Evolutionary conservation across 495 filamentous ascomycete genomes (phyloP).

Genomic region (Diplogelasinospora grovesii): DNA sequence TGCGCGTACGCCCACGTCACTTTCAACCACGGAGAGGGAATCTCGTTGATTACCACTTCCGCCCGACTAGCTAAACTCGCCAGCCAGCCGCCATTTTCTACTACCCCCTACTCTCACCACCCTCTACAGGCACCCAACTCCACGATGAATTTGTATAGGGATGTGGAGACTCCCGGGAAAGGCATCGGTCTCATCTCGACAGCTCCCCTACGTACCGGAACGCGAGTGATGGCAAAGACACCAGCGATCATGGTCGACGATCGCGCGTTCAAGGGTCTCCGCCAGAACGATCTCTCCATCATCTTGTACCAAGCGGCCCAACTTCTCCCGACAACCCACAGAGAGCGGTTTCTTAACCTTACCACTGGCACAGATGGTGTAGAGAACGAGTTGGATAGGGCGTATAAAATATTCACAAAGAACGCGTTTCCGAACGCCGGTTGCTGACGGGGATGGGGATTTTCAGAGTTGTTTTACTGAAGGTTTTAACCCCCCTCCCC

Average conservation of each 20-base stretch:
- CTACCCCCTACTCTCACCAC: not conserved
- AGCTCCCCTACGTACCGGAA: slow-evolving; percentile 17
- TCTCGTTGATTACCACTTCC: slow-evolving; percentile 29
- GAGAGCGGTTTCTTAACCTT: slow-evolving; percentile 18
- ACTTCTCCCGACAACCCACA: slow-evolving; percentile 17
- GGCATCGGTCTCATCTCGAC: slow-evolving; percentile 28
- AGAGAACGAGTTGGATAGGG: slow-evolving; percentile 11
- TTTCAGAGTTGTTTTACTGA: slow-evolving; percentile 27
- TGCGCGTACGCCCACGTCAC: slow-evolving; percentile 22
- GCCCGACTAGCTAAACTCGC: slow-evolving; percentile 9
- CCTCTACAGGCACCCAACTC: not conserved
- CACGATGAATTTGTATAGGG: slow-evolving; percentile 6
- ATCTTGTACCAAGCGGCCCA: slow-evolving; percentile 21
- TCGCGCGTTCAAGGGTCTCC: slow-evolving; percentile 16
- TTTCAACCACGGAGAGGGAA: slow-evolving; percentile 23
- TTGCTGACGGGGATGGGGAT: slow-evolving; percentile 11
- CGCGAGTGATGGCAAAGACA: slow-evolving; percentile 24
- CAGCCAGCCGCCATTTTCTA: slow-evolving; percentile 7
- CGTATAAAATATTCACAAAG: slow-evolving; percentile 25
- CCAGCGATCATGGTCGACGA: slow-evolving; percentile 30
- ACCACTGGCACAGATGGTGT: slow-evolving; percentile 15
- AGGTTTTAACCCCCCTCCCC: slow-evolving; percentile 14
- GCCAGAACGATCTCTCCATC: slow-evolving; percentile 12
- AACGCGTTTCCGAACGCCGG: slow-evolving; percentile 25
- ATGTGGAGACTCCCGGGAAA: slow-evolving; percentile 21